Conservation (phyloP, 2,329 filamentous ascomycete genomes). For the Dothidotthia symphoricarpi region DNA sequence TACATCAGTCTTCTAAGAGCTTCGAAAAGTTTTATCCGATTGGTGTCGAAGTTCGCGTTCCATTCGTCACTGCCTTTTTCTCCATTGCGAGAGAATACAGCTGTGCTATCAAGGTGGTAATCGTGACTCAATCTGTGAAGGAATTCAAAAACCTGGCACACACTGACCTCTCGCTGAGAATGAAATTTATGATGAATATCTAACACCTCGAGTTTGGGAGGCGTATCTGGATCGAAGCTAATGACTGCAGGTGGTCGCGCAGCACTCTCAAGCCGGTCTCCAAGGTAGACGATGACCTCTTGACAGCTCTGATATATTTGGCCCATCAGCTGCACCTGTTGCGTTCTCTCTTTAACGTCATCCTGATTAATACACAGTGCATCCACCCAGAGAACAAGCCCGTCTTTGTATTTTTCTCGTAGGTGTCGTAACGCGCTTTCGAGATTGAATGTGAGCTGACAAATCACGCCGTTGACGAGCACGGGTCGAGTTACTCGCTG, state of each 20-base stretch:
- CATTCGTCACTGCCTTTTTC: background rate
- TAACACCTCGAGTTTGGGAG: background rate
- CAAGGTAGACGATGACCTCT: constrained; percentile 14
- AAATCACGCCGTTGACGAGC: constrained; percentile 1
- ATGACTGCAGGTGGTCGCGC: background rate
- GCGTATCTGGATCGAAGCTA: background rate
- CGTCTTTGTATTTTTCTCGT: constrained; percentile 5
- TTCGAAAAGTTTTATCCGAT: constrained; percentile 5
- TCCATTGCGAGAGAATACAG: background rate
- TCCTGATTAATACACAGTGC: constrained; percentile 23
- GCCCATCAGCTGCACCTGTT: constrained; percentile 20
- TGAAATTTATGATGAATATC: background rate
- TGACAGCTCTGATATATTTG: constrained; percentile 11
- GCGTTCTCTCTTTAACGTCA: constrained; percentile 9
- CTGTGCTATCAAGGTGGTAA: background rate
- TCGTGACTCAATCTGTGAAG: too few relatives aligned
- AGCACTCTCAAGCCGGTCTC: constrained; percentile 2
- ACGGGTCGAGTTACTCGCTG: constrained; percentile 1
- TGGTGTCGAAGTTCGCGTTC: background rate
- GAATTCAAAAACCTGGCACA: too few relatives aligned
- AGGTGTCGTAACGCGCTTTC: constrained; percentile 12
- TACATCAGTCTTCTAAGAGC: constrained; percentile 13
- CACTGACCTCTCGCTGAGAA: too few relatives aligned
- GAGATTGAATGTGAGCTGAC: constrained; percentile 15
- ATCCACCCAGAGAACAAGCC: constrained; percentile 16